Percentiles rank a stretch among this genome's conserved stretches.
phyloP scores from a whole-genome alignment of 768 basidiomycete species.

The Rhizopogon sp. region DNA sequence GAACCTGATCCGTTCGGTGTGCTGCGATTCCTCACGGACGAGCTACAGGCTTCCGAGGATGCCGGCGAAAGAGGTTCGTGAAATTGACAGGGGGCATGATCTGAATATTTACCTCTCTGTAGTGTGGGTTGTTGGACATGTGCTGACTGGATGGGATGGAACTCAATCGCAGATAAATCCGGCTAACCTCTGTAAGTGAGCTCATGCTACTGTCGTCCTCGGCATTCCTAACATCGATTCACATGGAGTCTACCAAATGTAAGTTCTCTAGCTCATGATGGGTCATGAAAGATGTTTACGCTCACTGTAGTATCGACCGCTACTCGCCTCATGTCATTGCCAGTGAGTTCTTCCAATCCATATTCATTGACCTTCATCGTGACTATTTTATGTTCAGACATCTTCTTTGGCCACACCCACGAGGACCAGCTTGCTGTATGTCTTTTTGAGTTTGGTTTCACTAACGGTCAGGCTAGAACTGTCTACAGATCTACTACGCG shows the following conservation, averaged over 20 bases:
- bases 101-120: neutral
- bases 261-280: neutral
- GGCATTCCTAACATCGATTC: neutral
- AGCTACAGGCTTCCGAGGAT: constrained; percentile 50
- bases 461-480: neutral
- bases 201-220: neutral
- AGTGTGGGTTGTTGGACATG: constrained; percentile 51
- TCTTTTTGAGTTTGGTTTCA: neutral
- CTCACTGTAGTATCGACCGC: constrained; percentile 33
- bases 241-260: constrained; percentile 43
- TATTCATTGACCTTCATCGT: neutral
- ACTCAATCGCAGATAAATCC: constrained; percentile 37
- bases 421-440: constrained; percentile 61
- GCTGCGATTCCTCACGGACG: constrained; percentile 45
- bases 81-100: neutral
- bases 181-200: constrained; percentile 36
- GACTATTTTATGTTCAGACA: constrained; percentile 30
- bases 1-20: constrained; percentile 44
- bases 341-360: constrained; percentile 22
- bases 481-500: constrained; percentile 55
- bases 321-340: constrained; percentile 45
- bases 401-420: constrained; percentile 73
- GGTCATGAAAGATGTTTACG: neutral
- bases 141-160: constrained; percentile 43
- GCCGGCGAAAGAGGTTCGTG: constrained; percentile 36